A percentile compares a stretch with the other conserved stretches of the same genome.
Evolutionary conservation across 495 filamentous ascomycete genomes (phyloP).

Genomic region (Bryoglossum gracile): DNA sequence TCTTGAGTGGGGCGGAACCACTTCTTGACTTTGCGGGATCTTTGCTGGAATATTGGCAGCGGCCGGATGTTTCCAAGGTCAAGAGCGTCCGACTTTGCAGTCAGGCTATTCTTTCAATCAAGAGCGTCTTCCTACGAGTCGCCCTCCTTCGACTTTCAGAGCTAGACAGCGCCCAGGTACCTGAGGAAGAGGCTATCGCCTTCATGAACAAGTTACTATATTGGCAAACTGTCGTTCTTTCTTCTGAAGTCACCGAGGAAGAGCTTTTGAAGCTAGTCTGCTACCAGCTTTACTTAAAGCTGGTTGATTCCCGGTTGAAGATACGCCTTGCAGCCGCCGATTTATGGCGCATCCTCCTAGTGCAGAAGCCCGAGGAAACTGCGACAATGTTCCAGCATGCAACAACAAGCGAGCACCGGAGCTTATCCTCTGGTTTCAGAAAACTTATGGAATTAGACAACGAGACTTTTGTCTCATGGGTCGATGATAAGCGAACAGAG

Average conservation of each 20-base stretch:
- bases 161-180: slow-evolving; percentile 54
- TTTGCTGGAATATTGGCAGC: slow-evolving; percentile 80
- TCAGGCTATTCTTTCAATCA: slow-evolving; percentile 66
- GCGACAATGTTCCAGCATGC: slow-evolving; percentile 61
- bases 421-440: slow-evolving; percentile 70
- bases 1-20: slow-evolving; percentile 73
- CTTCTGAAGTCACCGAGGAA: slow-evolving; percentile 63
- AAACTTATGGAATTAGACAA: slow-evolving; percentile 83
- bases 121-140: slow-evolving; percentile 65
- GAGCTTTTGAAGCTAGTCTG: slow-evolving; percentile 75
- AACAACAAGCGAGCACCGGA: slow-evolving; percentile 57
- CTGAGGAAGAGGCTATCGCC: slow-evolving; percentile 49
- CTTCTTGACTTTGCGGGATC: slow-evolving; percentile 83
- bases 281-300: slow-evolving; percentile 80
- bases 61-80: slow-evolving; percentile 67
- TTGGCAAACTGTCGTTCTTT: slow-evolving; percentile 90
- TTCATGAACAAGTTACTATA: slow-evolving; percentile 82
- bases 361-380: slow-evolving; percentile 87
- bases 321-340: slow-evolving; percentile 75
- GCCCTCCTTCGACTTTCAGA: slow-evolving; percentile 77
- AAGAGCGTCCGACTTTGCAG: slow-evolving; percentile 88
- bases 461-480: slow-evolving; percentile 76
- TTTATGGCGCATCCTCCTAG: slow-evolving; percentile 82
- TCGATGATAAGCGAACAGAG: slow-evolving; percentile 75
- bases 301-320: slow-evolving; percentile 54